A percentile compares a stretch with the other conserved stretches of the same genome.
Evolutionary conservation across 148 eudicot genomes (phyloP).

Genomic region (Drosera capensis): DNA sequence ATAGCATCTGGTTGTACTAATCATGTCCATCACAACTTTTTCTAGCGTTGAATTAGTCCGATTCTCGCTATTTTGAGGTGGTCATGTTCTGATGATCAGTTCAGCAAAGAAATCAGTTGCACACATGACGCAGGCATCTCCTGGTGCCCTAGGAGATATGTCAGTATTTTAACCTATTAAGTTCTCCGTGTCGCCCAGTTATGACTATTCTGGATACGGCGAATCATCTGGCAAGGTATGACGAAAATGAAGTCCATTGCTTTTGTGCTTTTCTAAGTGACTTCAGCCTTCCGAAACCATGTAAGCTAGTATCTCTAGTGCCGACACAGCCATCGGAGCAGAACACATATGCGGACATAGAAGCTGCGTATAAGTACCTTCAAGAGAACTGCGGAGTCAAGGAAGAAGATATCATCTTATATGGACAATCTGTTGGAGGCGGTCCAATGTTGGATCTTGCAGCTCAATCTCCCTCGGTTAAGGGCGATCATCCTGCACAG

Average conservation of each 20-base stretch:
- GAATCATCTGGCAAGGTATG: constrained; percentile 67
- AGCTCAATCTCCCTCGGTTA: constrained; percentile 5
- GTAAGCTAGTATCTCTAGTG: background rate
- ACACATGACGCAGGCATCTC: too few species aligned
- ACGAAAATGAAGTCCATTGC: background rate
- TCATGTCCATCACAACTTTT: too few species aligned
- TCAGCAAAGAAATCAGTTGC: too few species aligned
- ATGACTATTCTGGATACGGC: constrained; percentile 75
- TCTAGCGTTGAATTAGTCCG: too few species aligned
- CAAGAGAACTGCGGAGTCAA: constrained; percentile 54
- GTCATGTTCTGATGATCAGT: too few species aligned
- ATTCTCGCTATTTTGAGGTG: too few species aligned
- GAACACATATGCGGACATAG: constrained; percentile 70
- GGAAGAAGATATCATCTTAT: constrained; percentile 8
- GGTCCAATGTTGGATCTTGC: constrained; percentile 15
- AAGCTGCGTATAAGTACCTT: constrained; percentile 67
- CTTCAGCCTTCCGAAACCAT: background rate
- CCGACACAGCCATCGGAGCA: constrained; percentile 62
- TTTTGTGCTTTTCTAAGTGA: background rate
- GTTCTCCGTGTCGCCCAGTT: constrained; percentile 22
- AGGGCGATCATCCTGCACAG: constrained; percentile 9
- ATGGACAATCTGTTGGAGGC: constrained; percentile 12
- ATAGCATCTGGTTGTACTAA: too few species aligned
- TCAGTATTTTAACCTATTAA: too few species aligned
- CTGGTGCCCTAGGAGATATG: too few species aligned